A percentile compares a stretch with the other conserved stretches of the same genome.
These are phyloP conservation scores for Hymenoscyphus linearis DNA, from an alignment of 2,329 filamentous ascomycete genomes.

Conservation along the genomic window DNA sequence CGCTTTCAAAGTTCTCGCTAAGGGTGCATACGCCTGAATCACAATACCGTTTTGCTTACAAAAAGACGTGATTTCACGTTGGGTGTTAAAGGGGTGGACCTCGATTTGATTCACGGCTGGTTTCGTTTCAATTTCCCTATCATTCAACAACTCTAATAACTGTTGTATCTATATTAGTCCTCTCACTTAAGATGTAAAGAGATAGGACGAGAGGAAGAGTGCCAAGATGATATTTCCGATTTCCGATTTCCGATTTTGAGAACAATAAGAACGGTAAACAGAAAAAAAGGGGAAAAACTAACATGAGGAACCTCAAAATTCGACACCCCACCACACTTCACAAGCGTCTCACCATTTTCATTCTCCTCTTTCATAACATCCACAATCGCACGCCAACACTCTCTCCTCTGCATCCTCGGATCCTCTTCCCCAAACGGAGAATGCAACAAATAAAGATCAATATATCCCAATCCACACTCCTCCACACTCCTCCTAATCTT, in stretches of 20 bases:
- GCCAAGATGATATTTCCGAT: no score
- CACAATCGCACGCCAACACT: constrained; percentile 72
- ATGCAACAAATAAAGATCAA: constrained; percentile 76
- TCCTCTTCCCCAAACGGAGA: constrained; percentile 68
- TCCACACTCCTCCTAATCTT: constrained; percentile 62
- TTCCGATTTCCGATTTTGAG: no score
- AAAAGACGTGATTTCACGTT: constrained; percentile 58
- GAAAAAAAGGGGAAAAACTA: constrained; percentile 31
- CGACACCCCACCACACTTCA: constrained; percentile 67
- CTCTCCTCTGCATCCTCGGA: constrained; percentile 48
- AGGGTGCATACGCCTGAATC: constrained; percentile 74
- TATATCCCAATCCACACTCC: constrained; percentile 63
- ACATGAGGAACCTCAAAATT: constrained; percentile 75
- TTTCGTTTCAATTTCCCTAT: constrained; percentile 42
- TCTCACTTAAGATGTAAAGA: no score
- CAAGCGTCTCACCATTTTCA: constrained; percentile 61
- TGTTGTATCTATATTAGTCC: constrained; percentile 5
- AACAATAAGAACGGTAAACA: not conserved
- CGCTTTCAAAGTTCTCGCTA: constrained; percentile 67
- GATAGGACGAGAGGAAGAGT: no score
- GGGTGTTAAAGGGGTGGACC: constrained; percentile 77
- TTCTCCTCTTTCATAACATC: constrained; percentile 80
- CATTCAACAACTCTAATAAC: constrained; percentile 29
- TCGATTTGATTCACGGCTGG: constrained; percentile 78
- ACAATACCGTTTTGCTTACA: constrained; percentile 63